Evolutionary conservation across 2,329 filamentous ascomycete genomes (phyloP).

Genomic region (Arthrinium puccinioides): DNA sequence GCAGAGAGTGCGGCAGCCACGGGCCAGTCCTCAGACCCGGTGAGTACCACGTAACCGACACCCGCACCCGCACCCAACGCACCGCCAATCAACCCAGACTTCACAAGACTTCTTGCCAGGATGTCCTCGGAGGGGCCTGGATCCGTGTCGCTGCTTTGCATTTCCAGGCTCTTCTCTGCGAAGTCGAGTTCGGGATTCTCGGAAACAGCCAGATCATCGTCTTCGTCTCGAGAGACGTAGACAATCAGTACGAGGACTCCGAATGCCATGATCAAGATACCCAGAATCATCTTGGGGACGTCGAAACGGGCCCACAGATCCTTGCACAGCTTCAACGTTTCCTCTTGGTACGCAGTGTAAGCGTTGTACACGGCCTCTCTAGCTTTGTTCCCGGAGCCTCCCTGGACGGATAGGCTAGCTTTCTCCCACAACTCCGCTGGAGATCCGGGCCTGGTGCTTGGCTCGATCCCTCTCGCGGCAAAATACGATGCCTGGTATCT

Average conservation of each 20-base stretch:
- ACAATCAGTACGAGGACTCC: constrained; percentile 64
- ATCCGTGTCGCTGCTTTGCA: constrained; percentile 27
- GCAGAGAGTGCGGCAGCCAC: constrained; percentile 33
- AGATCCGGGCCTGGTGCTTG: constrained; percentile 45
- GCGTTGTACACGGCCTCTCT: constrained; percentile 43
- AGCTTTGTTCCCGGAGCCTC: constrained; percentile 29
- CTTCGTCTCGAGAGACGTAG: constrained; percentile 58
- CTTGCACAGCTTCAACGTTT: constrained; percentile 74
- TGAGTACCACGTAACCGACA: constrained; percentile 20
- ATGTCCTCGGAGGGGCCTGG: constrained; percentile 25
- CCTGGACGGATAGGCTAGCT: constrained; percentile 31
- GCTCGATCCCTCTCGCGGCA: constrained; percentile 59
- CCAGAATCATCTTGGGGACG: constrained; percentile 74
- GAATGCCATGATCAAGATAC: constrained; percentile 62
- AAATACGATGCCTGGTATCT: constrained; percentile 85
- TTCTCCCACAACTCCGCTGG: constrained; percentile 51
- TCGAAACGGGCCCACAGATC: constrained; percentile 90
- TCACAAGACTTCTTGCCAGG: constrained; percentile 30
- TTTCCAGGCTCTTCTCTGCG: constrained; percentile 50
- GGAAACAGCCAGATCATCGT: constrained; percentile 45
- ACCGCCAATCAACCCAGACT: constrained; percentile 26
- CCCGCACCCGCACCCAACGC: constrained; percentile 25
- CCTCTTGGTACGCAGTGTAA: constrained; percentile 67
- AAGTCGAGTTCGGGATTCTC: constrained; percentile 52
- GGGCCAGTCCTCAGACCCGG: constrained; percentile 31